phyloP scores from a whole-genome alignment of 345 rosid genomes.

The Bruguiera gymnorhiza region DNA sequence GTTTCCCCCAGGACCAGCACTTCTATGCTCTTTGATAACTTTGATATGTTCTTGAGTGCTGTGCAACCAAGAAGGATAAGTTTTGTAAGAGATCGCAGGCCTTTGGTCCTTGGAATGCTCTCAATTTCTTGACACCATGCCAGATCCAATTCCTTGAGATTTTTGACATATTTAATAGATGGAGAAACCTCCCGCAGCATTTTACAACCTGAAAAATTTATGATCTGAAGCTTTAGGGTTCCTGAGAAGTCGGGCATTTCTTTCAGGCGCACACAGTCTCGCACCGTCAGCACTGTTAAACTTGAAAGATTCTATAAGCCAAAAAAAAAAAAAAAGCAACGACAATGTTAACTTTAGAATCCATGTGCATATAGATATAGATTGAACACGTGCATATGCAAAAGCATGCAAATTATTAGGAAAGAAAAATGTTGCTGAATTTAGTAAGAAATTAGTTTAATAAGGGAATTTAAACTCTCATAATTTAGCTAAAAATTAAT shows the following conservation, averaged over 20 bases:
- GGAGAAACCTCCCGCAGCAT: not conserved
- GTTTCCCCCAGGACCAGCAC: no score
- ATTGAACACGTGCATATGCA: no score
- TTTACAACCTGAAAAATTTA: not conserved
- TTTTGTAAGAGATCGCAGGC: not conserved
- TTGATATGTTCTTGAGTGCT: not conserved
- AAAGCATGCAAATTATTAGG: no score
- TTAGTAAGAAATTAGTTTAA: no score
- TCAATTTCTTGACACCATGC: fast-evolving
- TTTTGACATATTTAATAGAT: not conserved
- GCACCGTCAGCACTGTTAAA: not conserved
- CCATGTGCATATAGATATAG: no score
- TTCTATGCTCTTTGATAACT: no score
- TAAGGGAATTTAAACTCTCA: no score
- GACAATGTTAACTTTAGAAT: no score
- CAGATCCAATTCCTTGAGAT: not conserved
- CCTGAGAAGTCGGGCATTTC: not conserved
- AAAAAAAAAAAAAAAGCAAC: not conserved
- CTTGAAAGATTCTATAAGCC: not conserved
- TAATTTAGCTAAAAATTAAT: no score
- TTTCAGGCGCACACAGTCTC: not conserved
- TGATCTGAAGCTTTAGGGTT: not conserved
- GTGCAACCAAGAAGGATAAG: not conserved
- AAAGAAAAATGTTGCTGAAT: no score
- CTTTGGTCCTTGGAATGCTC: not conserved